Evolutionary conservation across 192 early-diverging fungal species (phyloP), one percentile per base, ranked within the genome.

Genomic region (Spizellomyces sp.): DNA sequence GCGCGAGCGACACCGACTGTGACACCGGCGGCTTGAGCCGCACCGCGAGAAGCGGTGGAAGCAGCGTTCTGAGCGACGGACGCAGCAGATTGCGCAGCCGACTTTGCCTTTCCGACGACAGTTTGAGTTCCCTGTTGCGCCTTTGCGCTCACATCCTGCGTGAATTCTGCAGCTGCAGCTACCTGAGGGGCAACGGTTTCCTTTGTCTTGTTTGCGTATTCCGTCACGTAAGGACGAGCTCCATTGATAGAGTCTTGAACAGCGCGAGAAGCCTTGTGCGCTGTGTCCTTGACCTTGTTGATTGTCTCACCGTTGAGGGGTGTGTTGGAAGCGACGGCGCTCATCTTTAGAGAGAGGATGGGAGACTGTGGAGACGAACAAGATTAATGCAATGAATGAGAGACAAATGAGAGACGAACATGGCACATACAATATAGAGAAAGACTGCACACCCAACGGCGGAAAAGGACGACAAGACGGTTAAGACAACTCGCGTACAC

Each of bases 101-200:
- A 45, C 21, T 50, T 46, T 19, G 64, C 64, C 64, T 66, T 66
- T 48, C 46, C 64, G 46, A 50, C 64, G 46, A 46, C 44, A 17
- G 64, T 52, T 50, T 47, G 45, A 21, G 64, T 42, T 21, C 22
- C 17, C 14, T n/a, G 6, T 66, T 66, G 64, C 14, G 52, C 52
- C 22, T 46, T 42, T 45, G 7, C 7, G 19, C 47, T 52, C 14
- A 50, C 64, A 17, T n/a, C 47, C 12, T 48, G 14, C 9, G 64
- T 42, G 64, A 17, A 48, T 19, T 66, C 64, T 7, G 64, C 64
- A 66, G 64, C 64, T 21, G 48, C 64, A 42, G 64, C 64, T 66
- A 66, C 64, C 47, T 50, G 45, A 45, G 64, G 45, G 17, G 46
- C 8, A 21, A 66, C 44, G 8, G 62, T n/a, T 46, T 66, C 64